Conservation (phyloP, 106 monocot species). For the Dendrobium nobile region DNA sequence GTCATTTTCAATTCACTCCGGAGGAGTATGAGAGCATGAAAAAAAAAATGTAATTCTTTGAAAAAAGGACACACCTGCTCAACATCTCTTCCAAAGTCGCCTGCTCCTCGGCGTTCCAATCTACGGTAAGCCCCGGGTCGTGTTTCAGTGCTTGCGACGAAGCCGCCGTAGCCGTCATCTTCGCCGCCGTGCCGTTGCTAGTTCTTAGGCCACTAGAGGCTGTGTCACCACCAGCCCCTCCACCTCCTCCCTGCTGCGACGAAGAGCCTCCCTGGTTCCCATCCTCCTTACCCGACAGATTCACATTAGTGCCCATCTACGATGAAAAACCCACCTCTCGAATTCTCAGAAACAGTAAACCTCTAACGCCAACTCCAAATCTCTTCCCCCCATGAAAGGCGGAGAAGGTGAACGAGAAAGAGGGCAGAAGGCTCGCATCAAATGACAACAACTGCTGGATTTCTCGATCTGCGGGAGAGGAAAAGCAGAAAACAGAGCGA, state of each 20-base stretch:
- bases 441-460: background rate
- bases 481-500: background rate
- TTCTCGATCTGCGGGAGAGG: background rate
- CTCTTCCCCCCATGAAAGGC: background rate
- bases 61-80: constrained; percentile 14
- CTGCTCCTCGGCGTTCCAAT: constrained; percentile 45
- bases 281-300: constrained; percentile 23
- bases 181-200: background rate
- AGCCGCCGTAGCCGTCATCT: constrained; percentile 6
- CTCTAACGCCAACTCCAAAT: background rate
- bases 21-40: background rate
- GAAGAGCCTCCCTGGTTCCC: constrained; percentile 14
- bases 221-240: constrained; percentile 12
- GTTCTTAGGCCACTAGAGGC: background rate
- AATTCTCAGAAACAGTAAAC: background rate
- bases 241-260: constrained; percentile 12
- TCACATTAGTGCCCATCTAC: constrained; percentile 42
- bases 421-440: background rate
- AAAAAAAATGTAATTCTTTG: background rate
- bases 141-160: constrained; percentile 35
- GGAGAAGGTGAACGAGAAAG: background rate
- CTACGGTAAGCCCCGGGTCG: constrained; percentile 28
- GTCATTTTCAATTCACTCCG: background rate
- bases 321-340: background rate
- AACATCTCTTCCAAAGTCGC: constrained; percentile 34